phyloP scores from a whole-genome alignment of 345 rosid species.

The Eucalyptus sp. region DNA sequence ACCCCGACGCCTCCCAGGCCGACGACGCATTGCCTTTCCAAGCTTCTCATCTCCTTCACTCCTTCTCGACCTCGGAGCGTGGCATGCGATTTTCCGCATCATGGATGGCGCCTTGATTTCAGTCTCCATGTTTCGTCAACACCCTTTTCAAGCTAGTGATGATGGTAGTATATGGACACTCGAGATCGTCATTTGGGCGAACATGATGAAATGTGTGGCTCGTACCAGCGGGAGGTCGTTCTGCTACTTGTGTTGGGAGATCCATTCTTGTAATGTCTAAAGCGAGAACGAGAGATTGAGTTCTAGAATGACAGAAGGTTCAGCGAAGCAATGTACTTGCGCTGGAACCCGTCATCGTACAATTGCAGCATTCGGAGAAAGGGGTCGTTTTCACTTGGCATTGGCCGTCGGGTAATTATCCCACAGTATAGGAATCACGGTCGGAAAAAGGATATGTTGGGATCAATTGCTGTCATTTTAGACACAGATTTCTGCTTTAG shows the following conservation, averaged over 20 bases:
- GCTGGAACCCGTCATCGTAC: neutral
- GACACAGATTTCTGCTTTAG: neutral
- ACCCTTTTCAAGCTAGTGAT: neutral
- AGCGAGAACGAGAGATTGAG: neutral
- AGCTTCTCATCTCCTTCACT: slow-evolving; percentile 59
- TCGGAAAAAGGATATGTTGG: neutral
- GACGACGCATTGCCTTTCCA: slow-evolving; percentile 53
- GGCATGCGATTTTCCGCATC: neutral
- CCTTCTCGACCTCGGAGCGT: neutral
- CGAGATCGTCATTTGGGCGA: neutral
- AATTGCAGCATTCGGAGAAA: neutral
- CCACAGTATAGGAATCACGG: neutral
- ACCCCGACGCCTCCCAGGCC: neutral
- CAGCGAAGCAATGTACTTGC: neutral
- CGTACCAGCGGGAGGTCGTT: neutral
- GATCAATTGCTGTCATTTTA: neutral
- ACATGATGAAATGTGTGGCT: neutral
- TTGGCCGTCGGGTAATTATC: neutral
- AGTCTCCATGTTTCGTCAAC: neutral
- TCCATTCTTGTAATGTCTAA: neutral
- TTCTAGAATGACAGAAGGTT: neutral
- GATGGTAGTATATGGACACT: neutral
- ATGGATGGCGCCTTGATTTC: neutral
- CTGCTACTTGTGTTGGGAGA: neutral
- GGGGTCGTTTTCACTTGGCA: neutral